Percentiles rank a stretch among this genome's conserved stretches.
These are phyloP conservation scores for Amaranthus hypochondriacus DNA, from an alignment of 148 eudicot genomes.

Conservation along the genomic window DNA sequence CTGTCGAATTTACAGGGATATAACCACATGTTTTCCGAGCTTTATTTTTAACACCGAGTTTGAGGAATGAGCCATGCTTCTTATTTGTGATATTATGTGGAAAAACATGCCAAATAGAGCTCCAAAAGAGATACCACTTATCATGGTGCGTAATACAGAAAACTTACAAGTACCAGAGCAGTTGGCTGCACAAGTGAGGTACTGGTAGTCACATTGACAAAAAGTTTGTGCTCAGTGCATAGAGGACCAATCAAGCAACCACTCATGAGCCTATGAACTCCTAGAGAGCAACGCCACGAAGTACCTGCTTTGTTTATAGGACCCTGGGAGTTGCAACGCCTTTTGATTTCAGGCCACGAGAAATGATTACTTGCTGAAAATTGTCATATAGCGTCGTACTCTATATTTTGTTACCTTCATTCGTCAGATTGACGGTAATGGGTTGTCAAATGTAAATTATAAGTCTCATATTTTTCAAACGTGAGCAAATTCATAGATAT, in stretches of 20 bases:
- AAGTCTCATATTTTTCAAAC: no score
- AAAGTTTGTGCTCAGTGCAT: conserved; percentile 1
- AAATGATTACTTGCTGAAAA: not conserved
- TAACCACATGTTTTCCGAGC: conserved; percentile 73
- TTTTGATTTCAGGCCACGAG: not conserved
- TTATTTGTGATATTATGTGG: not conserved
- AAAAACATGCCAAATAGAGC: not conserved
- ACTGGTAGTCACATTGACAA: not conserved
- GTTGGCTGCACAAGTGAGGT: not conserved
- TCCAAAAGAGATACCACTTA: not conserved
- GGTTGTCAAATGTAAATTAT: no score
- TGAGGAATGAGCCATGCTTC: conserved; percentile 41
- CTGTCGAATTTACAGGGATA: conserved; percentile 45
- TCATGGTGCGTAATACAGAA: not conserved
- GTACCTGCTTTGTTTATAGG: not conserved
- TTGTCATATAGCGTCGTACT: not conserved
- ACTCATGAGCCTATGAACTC: not conserved
- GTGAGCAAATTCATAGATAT: no score
- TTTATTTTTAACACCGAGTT: conserved; percentile 72
- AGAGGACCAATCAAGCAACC: conserved; percentile 2
- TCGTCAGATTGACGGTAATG: not conserved
- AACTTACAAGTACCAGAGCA: not conserved
- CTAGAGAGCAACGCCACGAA: not conserved
- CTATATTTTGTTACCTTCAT: not conserved
- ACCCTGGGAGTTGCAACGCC: not conserved